phyloP scores from a whole-genome alignment of 371 early-diverging fungal genomes.

The Rhizopus delemar region DNA sequence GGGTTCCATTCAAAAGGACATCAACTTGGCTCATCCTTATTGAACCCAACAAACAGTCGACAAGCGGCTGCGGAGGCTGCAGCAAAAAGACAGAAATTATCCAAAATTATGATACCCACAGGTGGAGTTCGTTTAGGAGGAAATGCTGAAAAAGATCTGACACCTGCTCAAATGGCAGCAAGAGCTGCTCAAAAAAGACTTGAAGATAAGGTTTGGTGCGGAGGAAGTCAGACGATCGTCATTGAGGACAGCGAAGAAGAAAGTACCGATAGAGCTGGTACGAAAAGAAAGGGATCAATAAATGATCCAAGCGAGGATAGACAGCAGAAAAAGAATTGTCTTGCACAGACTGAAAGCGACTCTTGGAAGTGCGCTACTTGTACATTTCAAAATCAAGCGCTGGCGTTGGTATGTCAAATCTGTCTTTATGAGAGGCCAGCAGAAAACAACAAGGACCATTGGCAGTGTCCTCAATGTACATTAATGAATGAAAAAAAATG shows the following conservation, averaged over 20 bases:
- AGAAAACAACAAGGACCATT: constrained; percentile 3
- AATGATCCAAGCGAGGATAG: neutral
- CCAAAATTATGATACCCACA: constrained; percentile 47
- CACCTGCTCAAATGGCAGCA: constrained; percentile 50
- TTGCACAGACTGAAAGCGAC: constrained; percentile 1
- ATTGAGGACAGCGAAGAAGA: constrained; percentile 12
- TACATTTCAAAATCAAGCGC: constrained; percentile 33
- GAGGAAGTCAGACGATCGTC: constrained; percentile 31
- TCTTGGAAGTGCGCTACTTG: constrained; percentile 37
- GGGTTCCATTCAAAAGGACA: constrained; percentile 51
- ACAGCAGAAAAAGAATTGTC: constrained; percentile 2
- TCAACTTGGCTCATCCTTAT: constrained; percentile 34
- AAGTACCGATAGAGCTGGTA: neutral
- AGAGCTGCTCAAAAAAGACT: constrained; percentile 57
- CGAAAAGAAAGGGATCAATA: constrained; percentile 2
- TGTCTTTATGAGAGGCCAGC: constrained; percentile 25
- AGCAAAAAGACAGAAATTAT: constrained; percentile 40
- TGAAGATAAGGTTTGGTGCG: constrained; percentile 61
- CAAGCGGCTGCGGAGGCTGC: constrained; percentile 52
- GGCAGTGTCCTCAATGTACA: constrained; percentile 40
- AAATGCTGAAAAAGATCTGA: constrained; percentile 6
- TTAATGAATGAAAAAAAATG: constrained; percentile 17
- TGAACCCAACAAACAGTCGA: constrained; percentile 19
- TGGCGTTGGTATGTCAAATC: constrained; percentile 33
- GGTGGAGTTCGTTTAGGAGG: constrained; percentile 58